phyloP scores from a whole-genome alignment of 345 rosid genomes.

The Eucalyptus sideroxylon region DNA sequence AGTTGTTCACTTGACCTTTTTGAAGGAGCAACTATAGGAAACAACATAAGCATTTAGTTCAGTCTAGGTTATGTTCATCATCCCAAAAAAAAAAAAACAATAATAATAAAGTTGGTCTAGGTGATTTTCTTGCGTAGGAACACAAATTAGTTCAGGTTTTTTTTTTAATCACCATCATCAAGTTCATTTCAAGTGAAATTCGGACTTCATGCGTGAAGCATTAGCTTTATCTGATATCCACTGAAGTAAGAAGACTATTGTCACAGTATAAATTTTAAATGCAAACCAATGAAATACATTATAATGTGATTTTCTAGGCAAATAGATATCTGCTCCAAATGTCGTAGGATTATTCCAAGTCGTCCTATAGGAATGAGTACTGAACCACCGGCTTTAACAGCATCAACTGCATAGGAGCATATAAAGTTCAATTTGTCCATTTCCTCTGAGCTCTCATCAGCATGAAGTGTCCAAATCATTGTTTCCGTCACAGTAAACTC shows the following conservation, averaged over 20 bases:
- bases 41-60: not conserved
- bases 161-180: not conserved
- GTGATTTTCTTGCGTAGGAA: not conserved
- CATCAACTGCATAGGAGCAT: constrained; percentile 44
- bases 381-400: constrained; percentile 70
- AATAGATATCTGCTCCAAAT: constrained; percentile 47
- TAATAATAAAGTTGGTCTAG: not conserved
- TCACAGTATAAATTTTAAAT: not conserved
- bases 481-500: not conserved
- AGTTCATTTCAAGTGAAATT: not conserved
- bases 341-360: constrained; percentile 50
- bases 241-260: not conserved
- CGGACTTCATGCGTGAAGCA: not conserved
- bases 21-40: not conserved
- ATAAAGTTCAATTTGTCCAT: constrained; percentile 58
- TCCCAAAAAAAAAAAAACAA: too few species aligned
- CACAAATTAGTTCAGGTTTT: not conserved
- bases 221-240: not conserved
- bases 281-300: constrained; percentile 14
- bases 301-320: constrained; percentile 34
- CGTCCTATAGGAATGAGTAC: constrained; percentile 51
- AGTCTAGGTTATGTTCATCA: not conserved
- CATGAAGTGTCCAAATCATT: constrained; percentile 12
- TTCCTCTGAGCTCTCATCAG: constrained; percentile 43
- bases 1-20: not conserved